Conservation (phyloP, 139 green algal genomes). For the Haematococcus lacustris region DNA sequence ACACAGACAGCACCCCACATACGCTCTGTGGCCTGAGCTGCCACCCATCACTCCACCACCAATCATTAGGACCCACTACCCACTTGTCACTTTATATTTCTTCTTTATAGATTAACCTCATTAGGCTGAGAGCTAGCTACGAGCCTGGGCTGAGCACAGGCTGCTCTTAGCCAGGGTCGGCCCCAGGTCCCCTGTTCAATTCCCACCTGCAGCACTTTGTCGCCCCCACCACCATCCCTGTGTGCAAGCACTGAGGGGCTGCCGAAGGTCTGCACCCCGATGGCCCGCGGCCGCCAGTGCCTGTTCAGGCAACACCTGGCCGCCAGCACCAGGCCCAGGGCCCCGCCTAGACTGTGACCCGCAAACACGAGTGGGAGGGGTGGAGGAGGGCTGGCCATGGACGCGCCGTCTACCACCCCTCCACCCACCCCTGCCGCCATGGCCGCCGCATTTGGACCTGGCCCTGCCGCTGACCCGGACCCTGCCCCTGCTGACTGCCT, state of each 20-base stretch:
- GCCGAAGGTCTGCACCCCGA: slow-evolving; percentile 45
- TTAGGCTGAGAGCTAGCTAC: not conserved
- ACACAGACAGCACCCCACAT: no score
- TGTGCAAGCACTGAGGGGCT: slow-evolving; percentile 55
- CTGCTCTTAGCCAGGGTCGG: not conserved
- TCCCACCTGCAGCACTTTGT: slow-evolving; percentile 21
- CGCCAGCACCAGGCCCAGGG: slow-evolving; percentile 33
- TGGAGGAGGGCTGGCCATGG: not conserved
- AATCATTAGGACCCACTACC: not conserved
- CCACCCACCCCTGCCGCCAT: not conserved
- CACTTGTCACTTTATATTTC: not conserved
- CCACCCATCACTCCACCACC: not conserved
- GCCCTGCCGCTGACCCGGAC: not conserved
- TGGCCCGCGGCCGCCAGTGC: not conserved
- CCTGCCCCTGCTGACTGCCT: not conserved
- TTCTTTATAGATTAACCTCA: not conserved
- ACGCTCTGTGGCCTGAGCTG: no score
- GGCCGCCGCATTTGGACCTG: not conserved
- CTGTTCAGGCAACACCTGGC: not conserved
- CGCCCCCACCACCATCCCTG: slow-evolving; percentile 23
- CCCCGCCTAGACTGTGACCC: slow-evolving; percentile 50
- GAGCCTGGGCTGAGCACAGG: not conserved
- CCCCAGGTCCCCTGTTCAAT: not conserved
- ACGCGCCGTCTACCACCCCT: not conserved
- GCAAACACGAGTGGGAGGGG: slow-evolving; percentile 36